Evolutionary conservation across 768 basidiomycete species (phyloP), one percentile per base, ranked within the genome.

Genomic region (Ramaria sp.): DNA sequence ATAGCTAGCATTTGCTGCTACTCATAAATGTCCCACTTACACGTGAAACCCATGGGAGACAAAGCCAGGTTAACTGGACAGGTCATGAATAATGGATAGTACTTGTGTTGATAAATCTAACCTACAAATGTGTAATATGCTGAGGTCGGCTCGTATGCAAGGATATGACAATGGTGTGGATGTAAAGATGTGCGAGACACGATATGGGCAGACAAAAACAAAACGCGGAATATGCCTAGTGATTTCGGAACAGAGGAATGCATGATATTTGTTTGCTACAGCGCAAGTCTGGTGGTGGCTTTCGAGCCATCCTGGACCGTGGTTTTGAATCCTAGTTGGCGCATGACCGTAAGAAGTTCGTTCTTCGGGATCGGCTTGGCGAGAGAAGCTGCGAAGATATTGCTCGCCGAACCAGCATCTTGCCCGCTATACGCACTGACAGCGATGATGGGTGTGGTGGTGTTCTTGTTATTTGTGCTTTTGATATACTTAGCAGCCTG

Each of bases 401-500:
- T 82, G 68, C 77, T 82, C 46, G 73, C 76, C 56, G 84, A 83
- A 59, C 72, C 77, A 33, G 78, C 73, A 59, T 91, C 88, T 17
- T 73, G 74, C 10, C 83, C 81, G 61, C 88, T 85, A 68, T 92
- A 92, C 33, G 90, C 91, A 66, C 89, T 94, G 51, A 95, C 84
- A 53, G 91, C 88, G 59, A 95, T 83, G 53, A 94, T 97, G 0
- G 95, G 95, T 11, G 92, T 94, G 63, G 80, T 84, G 51, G 87
- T 83, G 65, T 98, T 98, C 74, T 86, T 94, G 75, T 91, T 92
- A 68, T 90, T 91, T 17, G 94, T 97, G 63, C 86, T 92, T 74
- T 92, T 92, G 75, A 99, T 95, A 72, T 96, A 97, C 54, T 92
- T 80, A 11, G 96, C 94, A 34, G 96, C 96, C 62, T 89, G 86